phyloP scores from a whole-genome alignment of 2,329 filamentous ascomycete species.

The Dothideomycetes sp. region DNA sequence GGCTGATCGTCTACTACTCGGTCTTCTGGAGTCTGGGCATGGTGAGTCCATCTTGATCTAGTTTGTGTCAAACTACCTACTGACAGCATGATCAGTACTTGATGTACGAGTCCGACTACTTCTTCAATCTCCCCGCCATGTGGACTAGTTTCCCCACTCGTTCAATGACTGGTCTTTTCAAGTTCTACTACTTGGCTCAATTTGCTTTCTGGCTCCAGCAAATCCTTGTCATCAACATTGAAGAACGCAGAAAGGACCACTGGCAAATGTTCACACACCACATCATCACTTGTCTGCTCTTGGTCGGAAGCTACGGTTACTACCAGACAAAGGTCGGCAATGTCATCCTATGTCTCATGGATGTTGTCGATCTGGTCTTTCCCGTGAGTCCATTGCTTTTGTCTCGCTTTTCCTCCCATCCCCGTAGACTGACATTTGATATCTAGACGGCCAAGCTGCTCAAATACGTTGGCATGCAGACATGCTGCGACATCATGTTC shows the following conservation, averaged over 20 bases:
- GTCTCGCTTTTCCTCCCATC: neutral
- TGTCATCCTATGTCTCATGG: conserved; percentile 84
- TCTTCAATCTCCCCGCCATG: conserved; percentile 63
- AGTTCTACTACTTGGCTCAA: conserved; percentile 84
- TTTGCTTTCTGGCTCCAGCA: conserved; percentile 92
- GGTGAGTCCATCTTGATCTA: conserved; percentile 2
- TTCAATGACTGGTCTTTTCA: conserved; percentile 64
- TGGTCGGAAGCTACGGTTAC: conserved; percentile 76
- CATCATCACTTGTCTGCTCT: conserved; percentile 73
- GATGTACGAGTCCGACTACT: conserved; percentile 68
- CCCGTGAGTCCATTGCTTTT: conserved; percentile 58
- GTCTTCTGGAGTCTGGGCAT: conserved; percentile 77
- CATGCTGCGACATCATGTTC: conserved; percentile 72
- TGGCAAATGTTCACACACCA: conserved; percentile 95
- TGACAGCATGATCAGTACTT: conserved; percentile 53
- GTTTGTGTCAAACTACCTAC: neutral
- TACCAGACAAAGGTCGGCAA: conserved; percentile 81
- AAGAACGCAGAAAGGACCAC: conserved; percentile 89
- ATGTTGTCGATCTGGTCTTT: conserved; percentile 80
- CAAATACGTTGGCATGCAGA: conserved; percentile 74
- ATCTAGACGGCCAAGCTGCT: conserved; percentile 76
- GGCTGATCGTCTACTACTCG: conserved; percentile 76
- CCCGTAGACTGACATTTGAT: neutral
- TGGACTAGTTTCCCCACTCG: conserved; percentile 81
- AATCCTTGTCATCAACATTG: conserved; percentile 87